Evolutionary conservation across 2,329 filamentous ascomycete genomes (phyloP), one percentile per base, ranked within the genome.

Genomic region (Neospermospora avenae): DNA sequence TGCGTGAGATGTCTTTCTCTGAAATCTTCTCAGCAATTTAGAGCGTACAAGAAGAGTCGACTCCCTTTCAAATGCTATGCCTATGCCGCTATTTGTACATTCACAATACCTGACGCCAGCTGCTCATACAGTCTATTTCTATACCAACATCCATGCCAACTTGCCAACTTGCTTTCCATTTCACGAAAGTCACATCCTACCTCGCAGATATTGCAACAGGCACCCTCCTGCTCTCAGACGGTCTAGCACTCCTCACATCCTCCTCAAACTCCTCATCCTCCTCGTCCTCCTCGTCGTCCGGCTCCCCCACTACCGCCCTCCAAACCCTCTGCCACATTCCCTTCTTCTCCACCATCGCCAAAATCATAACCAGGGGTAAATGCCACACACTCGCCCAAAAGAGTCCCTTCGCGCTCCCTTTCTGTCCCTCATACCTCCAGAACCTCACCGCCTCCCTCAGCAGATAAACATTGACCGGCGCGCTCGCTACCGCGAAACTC

Each of bases 321-420:
- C 89, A 93, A n/a, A 93, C 84, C 16, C 92, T 82, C 65, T 86
- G 83, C 91, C 91, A 95, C 76, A 96, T 82, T 0, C 93, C 93
- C 77, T 92, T 96, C 82, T 99, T 99, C 75, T 96, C 91, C 58
- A 89, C 84, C 75, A 98, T 87, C 2, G 92, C 93, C 62, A 97
- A 78, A 49, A 97, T 91, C 80, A 99, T 85, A 44, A 98, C 82
- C 25, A 88, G 89, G 0, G 95, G 95, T 51, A 99, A 75, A 77
- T 97, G 93, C 95, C 93, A 98, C 10, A 99, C 91, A 73, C 91
- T 96, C 1, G 95, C 93, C 95, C 95, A 99, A 75, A 99, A 99
- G 55, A 99, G 75, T 0, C 88, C 87, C 58, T 91, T 83, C 2
- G 95, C 93, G 18, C 84, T 91, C 2, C 93, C 93, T 68, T 87